A percentile compares a stretch with the other conserved stretches of the same genome.
phyloP scores from a whole-genome alignment of 2,329 filamentous ascomycete genomes.

The Rhinocladiella mackenziei region DNA sequence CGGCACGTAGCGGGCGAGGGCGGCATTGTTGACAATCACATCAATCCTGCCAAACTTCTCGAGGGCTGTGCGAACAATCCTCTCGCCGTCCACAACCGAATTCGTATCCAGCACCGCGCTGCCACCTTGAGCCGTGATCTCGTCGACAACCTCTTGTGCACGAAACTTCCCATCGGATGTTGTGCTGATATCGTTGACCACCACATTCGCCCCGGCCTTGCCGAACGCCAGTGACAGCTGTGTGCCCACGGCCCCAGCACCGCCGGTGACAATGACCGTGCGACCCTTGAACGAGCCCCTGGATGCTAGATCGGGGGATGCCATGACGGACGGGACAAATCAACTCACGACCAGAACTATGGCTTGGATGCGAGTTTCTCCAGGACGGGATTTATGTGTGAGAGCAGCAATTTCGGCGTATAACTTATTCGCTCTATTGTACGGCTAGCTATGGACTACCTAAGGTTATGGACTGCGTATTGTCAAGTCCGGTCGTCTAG shows the following conservation, averaged over 20 bases:
- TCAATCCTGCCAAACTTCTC: neutral
- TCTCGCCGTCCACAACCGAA: conserved; percentile 94
- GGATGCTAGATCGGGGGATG: too few species aligned
- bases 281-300: conserved; percentile 59
- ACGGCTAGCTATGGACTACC: too few species aligned
- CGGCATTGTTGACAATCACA: conserved; percentile 6
- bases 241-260: conserved; percentile 74
- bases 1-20: neutral
- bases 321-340: too few species aligned
- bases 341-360: too few species aligned
- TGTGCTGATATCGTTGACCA: conserved; percentile 91
- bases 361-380: too few species aligned
- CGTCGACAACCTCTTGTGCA: conserved; percentile 45
- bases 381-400: too few species aligned
- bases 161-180: conserved; percentile 90
- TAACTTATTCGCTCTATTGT: too few species aligned
- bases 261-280: conserved; percentile 81
- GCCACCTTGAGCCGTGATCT: conserved; percentile 71
- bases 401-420: too few species aligned
- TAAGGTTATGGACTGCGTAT: too few species aligned
- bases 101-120: conserved; percentile 96
- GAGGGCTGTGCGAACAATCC: conserved; percentile 69
- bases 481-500: too few species aligned
- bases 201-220: conserved; percentile 82
- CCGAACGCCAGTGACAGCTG: conserved; percentile 84